phyloP scores from a whole-genome alignment of 805 yeast genomes.

The Nakazawaea anatomiae region DNA sequence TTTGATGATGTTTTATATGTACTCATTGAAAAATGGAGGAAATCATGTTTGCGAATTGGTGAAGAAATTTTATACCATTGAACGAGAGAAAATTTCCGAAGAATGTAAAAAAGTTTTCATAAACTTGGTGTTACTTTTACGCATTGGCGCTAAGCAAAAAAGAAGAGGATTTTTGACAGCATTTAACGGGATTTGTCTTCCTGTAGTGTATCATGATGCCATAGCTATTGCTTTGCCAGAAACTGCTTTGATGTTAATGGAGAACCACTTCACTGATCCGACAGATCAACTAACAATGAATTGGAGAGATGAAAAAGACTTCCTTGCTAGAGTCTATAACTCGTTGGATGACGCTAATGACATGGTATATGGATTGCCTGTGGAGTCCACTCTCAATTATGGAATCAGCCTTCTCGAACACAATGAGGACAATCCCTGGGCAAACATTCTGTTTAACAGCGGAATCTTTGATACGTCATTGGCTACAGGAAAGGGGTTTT shows the following conservation, averaged over 20 bases:
- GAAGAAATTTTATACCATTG: conserved; percentile 16
- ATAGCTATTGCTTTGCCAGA: conserved; percentile 27
- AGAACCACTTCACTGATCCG: conserved; percentile 28
- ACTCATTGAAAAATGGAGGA: conserved; percentile 14
- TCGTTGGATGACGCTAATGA: conserved; percentile 54
- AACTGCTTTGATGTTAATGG: conserved; percentile 43
- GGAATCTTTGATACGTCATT: conserved; percentile 47
- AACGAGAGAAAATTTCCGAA: conserved; percentile 4
- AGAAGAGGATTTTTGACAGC: conserved; percentile 22
- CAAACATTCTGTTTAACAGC: conserved; percentile 46
- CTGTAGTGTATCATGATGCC: conserved; percentile 26
- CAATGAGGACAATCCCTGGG: conserved; percentile 27
- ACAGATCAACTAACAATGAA: background rate
- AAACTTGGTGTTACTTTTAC: conserved; percentile 27
- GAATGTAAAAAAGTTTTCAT: conserved; percentile 19
- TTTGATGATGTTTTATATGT: conserved; percentile 22
- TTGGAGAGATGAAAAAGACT: conserved; percentile 15
- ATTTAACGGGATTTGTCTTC: conserved; percentile 25
- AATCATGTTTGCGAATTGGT: conserved; percentile 15
- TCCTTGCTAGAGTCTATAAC: conserved; percentile 36
- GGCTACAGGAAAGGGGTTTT: conserved; percentile 4
- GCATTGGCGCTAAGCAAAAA: conserved; percentile 33
- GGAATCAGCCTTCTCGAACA: conserved; percentile 38
- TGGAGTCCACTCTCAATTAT: conserved; percentile 44
- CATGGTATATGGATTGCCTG: conserved; percentile 59